These are phyloP conservation scores for Coriaria nepalensis DNA, from an alignment of 306 rosid genomes.

Conservation along the genomic window DNA sequence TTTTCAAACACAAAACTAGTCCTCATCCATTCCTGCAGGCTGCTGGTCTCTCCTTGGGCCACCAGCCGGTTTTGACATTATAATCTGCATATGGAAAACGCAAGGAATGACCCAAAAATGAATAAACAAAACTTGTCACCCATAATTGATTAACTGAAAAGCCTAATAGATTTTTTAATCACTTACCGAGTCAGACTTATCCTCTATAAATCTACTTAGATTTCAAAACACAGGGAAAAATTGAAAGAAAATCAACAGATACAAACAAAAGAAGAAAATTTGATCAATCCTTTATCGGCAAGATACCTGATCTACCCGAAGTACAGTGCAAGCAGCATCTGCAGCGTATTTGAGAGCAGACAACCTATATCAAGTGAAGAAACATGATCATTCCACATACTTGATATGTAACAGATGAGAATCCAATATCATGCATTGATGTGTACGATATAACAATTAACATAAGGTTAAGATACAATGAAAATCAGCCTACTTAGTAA, in stretches of 20 bases:
- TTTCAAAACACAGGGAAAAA: not conserved
- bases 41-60: slow-evolving; percentile 63
- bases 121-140: not conserved
- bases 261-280: not conserved
- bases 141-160: not conserved
- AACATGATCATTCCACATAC: slow-evolving; percentile 6
- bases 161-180: too few species aligned
- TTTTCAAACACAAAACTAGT: slow-evolving; percentile 15
- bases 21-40: slow-evolving; percentile 88
- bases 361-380: slow-evolving; percentile 28
- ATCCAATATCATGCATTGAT: too few species aligned
- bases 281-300: slow-evolving; percentile 3
- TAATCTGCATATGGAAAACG: slow-evolving; percentile 38
- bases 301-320: slow-evolving; percentile 89
- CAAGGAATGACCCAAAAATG: not conserved
- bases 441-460: not conserved
- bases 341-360: slow-evolving; percentile 91
- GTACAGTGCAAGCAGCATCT: slow-evolving; percentile 95
- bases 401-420: too few species aligned
- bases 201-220: not conserved
- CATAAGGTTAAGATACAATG: not conserved
- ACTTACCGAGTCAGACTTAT: not conserved
- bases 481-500: slow-evolving; percentile 58
- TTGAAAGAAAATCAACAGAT: not conserved
- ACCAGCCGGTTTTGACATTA: slow-evolving; percentile 90